Base-by-base conservation (phyloP, 176 grass and related monocot genomes). In the Tuctoria greenei region DNA sequence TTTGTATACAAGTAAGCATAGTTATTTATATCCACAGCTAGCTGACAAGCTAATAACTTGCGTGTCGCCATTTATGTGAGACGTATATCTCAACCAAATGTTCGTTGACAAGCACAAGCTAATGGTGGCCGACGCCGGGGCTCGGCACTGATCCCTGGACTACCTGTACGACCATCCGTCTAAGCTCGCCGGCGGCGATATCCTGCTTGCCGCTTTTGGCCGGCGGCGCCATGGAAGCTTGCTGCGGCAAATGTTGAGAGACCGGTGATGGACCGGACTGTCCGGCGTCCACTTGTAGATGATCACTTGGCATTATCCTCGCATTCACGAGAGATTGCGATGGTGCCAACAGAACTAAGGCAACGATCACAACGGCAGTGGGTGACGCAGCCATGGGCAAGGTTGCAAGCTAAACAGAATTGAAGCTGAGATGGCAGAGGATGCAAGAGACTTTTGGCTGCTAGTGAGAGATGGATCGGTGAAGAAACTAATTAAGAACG, bases 51-150 rank as follows among this genome's bases (percentile, higher is more conserved):
- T 73, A 57, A 21, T 73, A 46, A 16, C 67, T 47, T 47, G 28
- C 27, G 43, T 54, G 51, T 54, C 0, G 9, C 21, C 23, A 20
- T 42, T 21, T 28, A 40, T 73, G 21, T 14, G 42, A 12, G 6
- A 23, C 44, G 26, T 69, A 16, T 37, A 72, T 43, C 37, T 36
- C 16, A 49, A 66, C 57, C 5, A 31, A 9, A 26, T 65, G 59
- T 60, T 54, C 14, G 21, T 61, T 36, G 9, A 2, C 31, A 31
- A 31, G 31, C 31, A 31, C 31, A 31, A 51, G 35, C 72, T 89
- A 85, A 61, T 89, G 82, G 59, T 89, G 87, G 24, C 87, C 87
- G 3, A 85, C 4, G 42, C 87, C 86, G 49, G 49, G 17, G 49
- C 49, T 51, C 49, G 49, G 49, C 49, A 51, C 49, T 2, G 49